Evolutionary conservation across 331 rosid genomes (phyloP), one percentile per base, ranked within the genome.

Genomic region (Rhamnella rubrinervis): DNA sequence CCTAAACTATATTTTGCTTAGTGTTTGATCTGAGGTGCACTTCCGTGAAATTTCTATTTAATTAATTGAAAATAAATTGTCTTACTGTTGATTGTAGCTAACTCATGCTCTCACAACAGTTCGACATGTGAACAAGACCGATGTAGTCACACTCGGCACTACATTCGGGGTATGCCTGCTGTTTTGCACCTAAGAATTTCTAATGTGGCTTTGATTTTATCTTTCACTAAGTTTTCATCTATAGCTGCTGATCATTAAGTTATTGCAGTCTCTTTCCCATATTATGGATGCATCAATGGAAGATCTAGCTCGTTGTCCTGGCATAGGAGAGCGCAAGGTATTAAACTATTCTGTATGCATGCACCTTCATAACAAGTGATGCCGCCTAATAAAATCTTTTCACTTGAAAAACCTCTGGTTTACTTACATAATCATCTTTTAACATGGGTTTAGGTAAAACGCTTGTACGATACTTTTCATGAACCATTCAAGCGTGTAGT

Each of bases 301-400:
- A 82, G 98, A 93, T 81, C 89, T 86, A 72, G 98, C 98, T 68
- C 96, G 97, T 60, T 93, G 98, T 76, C 97, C 98, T 69, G 98
- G 96, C 59, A 93, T 93, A 65, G 97, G 98, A 87, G 98, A 93
- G 83, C 91, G 96, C 72, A 93, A 93, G 97, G 97, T 93, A 83
- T 65, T 50, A 0, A 2, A 31, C 46, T 63, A 60, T 57, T 17
- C 4, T 26, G 25, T 69, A 2, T 44, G 55, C 20, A 15, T 41
- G 56, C 56, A 3, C 35, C 3, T 31, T 2, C 47, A 26, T 20
- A 25, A 10, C 23, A 47, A 19, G 74, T 7, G 19, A 20, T 1
- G 15, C 6, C 37, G 20, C 5, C 4, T 53, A n/a, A 6, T 20
- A 53, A 8, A 21, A 53, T 53, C 49, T 44, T 44, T 44, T 12